Base-by-base conservation (phyloP, 2,329 filamentous ascomycete genomes). In the Pseudocercospora crystallina region DNA sequence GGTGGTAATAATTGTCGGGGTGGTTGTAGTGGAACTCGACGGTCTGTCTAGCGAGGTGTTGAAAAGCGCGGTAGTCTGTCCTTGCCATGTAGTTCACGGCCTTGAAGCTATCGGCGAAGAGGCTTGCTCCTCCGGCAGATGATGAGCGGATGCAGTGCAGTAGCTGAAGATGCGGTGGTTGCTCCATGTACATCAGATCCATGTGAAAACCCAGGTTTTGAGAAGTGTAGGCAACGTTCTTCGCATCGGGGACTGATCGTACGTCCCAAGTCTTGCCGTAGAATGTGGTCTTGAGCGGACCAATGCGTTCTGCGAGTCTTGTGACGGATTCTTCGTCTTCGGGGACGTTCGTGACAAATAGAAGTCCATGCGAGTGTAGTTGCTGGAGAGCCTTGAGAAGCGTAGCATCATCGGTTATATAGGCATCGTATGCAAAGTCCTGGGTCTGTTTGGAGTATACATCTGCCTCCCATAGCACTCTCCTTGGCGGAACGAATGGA, bases 181-280 rank as follows among this genome's bases (percentile, higher is more conserved):
- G 81, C 11, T 80, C 74, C 71, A 94, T 86, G 72, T 97, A 97
- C 54, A 96, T 78, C 35, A 97, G 79, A 67, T 97, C 94, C 82
- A 96, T 94, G 73, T 99, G 94, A 41, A 96, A 84, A 12, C 88
- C 89, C 1, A 97, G 82, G 64, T 85, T 85, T 42, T 85, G 80
- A 64, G 81, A 85, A 1, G 92, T 96, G 72, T 97, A 78, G 15
- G 94, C 92, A 3, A 96, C 88, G 67, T 97, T 97, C 66, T 92
- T 90, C 17, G 91, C 89, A 48, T 89, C 70, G 1, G 87, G 85
- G 46, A 95, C 86, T 3, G 85, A 89, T 47, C 84, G 82, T 10
- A 97, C 92, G 69, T 96, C 87, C 84, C 91, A 97, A 0, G 90
- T 95, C 60, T 80, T 77, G 36, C 94, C 94, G 69, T 97, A 97